Percentiles rank a stretch among this genome's conserved stretches.
phyloP scores from a whole-genome alignment of 139 green algal species.

The Chlamydomonas incerta region DNA sequence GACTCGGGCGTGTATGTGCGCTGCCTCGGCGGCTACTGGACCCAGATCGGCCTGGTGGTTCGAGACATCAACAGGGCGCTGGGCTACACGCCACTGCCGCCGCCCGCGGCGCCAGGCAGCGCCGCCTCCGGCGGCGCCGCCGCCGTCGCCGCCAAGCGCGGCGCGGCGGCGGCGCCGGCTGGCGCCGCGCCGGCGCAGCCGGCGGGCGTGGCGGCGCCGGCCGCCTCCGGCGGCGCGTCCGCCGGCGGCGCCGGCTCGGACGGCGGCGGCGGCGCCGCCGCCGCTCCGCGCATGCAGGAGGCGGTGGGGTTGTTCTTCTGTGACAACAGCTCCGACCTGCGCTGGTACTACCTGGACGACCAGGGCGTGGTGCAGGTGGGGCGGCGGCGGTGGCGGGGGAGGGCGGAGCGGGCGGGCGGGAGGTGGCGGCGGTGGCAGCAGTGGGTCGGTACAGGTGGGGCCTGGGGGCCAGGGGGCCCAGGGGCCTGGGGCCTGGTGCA shows the following conservation, averaged over 20 bases:
- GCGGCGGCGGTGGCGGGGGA: no score
- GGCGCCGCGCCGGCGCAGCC: no score
- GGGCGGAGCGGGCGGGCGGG: background rate
- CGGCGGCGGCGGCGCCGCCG: no score
- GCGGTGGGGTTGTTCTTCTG: conserved; percentile 39
- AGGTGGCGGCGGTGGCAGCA: background rate
- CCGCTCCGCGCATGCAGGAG: background rate
- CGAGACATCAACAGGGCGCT: conserved; percentile 1
- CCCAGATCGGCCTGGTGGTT: conserved; percentile 26
- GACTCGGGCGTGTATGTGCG: conserved; percentile 40
- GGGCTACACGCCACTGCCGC: background rate
- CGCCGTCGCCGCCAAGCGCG: no score
- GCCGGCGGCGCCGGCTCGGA: background rate
- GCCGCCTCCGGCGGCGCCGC: background rate
- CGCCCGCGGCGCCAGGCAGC: background rate
- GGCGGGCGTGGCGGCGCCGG: no score
- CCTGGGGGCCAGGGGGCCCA: no score
- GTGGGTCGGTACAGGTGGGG: no score
- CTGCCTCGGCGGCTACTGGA: conserved; percentile 34
- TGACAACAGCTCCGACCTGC: conserved; percentile 28
- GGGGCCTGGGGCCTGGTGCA: no score
- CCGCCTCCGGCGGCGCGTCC: no score
- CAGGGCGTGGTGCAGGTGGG: conserved; percentile 20
- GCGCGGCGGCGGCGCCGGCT: no score
- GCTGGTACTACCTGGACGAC: conserved; percentile 40